Evolutionary conservation across 441 rosid genomes (phyloP).

Genomic region (Euphorbia schlechtendalii): DNA sequence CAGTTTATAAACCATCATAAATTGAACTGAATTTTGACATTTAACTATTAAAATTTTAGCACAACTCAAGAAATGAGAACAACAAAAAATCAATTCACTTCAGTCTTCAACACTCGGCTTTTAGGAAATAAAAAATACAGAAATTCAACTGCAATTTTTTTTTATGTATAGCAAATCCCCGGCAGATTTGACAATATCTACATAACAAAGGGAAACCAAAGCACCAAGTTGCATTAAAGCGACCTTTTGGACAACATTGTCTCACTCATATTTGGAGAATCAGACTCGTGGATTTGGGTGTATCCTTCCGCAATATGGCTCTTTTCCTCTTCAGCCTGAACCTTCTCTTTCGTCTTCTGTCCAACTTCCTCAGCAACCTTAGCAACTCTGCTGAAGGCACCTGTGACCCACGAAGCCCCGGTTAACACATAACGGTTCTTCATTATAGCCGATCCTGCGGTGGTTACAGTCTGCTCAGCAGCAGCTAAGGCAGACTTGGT

Average conservation of each 20-base stretch:
- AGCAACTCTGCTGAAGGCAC: conserved; percentile 61
- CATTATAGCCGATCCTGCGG: conserved; percentile 72
- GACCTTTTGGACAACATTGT: conserved; percentile 12
- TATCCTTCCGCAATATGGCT: conserved; percentile 16
- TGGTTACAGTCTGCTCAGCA: conserved; percentile 62
- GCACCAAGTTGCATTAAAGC: background rate
- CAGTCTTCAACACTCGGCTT: background rate
- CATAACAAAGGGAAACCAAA: background rate
- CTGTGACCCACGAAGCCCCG: conserved; percentile 67
- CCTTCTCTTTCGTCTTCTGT: conserved; percentile 72
- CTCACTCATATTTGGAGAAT: conserved; percentile 19
- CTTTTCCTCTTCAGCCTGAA: conserved; percentile 18
- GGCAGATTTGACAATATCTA: background rate
- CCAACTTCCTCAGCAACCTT: conserved; percentile 80
- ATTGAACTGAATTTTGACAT: too few relatives aligned
- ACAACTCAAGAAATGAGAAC: too few relatives aligned
- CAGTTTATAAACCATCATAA: too few relatives aligned
- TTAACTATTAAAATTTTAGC: too few relatives aligned
- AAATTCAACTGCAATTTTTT: background rate
- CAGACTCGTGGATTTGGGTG: conserved; percentile 14
- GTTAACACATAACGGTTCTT: conserved; percentile 59
- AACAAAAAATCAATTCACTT: too few relatives aligned
- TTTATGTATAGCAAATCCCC: background rate
- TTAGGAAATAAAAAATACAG: background rate
- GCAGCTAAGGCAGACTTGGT: conserved; percentile 65